Percentiles rank a stretch among this genome's conserved stretches.
phyloP scores from a whole-genome alignment of 192 early-diverging fungal genomes.

The Piromyces sp. region DNA sequence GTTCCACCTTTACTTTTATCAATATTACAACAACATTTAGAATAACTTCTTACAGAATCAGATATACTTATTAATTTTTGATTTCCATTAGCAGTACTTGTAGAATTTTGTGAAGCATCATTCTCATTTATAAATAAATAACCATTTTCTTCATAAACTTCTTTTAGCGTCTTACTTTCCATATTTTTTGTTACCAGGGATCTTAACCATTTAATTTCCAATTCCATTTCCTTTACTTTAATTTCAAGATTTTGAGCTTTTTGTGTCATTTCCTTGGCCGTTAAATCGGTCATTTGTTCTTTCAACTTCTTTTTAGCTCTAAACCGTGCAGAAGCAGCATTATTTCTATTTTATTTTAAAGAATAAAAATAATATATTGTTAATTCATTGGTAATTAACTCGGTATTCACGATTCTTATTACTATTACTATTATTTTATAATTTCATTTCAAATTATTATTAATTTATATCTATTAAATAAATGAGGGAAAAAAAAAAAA shows the following conservation, averaged over 20 bases:
- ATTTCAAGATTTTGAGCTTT: conserved; percentile 56
- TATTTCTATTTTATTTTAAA: conserved; percentile 38
- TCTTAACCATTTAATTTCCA: conserved; percentile 80
- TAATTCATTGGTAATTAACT: too few relatives aligned
- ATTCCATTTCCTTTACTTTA: conserved; percentile 58
- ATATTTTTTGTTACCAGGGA: conserved; percentile 64
- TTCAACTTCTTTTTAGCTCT: conserved; percentile 85
- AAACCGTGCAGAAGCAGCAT: conserved; percentile 88
- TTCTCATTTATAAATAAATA: neutral
- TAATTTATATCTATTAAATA: too few relatives aligned
- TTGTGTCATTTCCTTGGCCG: conserved; percentile 53
- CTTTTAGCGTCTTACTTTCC: neutral
- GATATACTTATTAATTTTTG: neutral
- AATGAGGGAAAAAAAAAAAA: too few relatives aligned
- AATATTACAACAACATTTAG: neutral
- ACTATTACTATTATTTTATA: too few relatives aligned
- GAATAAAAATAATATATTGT: too few relatives aligned
- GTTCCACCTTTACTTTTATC: neutral
- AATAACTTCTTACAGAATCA: neutral
- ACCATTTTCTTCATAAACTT: neutral
- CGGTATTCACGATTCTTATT: too few relatives aligned
- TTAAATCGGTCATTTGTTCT: conserved; percentile 69
- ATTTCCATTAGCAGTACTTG: neutral
- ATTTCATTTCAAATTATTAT: too few relatives aligned
- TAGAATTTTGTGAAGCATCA: neutral